Base-by-base conservation (phyloP, 768 basidiomycete species). In the Lentinula lateritia region DNA sequence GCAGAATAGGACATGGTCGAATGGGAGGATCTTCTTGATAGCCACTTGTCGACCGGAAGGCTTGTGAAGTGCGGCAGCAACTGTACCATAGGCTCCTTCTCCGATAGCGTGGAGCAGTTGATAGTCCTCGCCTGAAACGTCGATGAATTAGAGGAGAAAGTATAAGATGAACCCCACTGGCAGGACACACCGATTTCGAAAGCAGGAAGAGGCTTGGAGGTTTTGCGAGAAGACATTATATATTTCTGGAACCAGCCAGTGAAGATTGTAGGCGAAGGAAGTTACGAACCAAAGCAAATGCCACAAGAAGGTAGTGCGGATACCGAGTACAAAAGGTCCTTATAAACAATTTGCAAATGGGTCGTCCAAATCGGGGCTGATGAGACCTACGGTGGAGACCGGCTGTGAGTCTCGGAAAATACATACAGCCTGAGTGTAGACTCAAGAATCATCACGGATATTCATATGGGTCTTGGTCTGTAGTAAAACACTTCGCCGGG, bases 21-120 rank as follows among this genome's bases (percentile, higher is more conserved):
- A 96, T 5, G 94, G 95, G 45, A 91, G 85, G 68, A 97, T 89
- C 75, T 92, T 94, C 83, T 96, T 98, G 78, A 96, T 95, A 48
- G 95, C 95, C 15, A 98, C 93, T 71, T 92, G 85, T 62, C 86
- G 85, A 41, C 88, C 85, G 5, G 87, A 85, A 6, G 91, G 89
- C 66, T 85, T 84, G 75, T 97, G 93, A 42, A 90, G 76, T 36
- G 95, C 95, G 59, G 94, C 91, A 61, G 84, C 91, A 56, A 97
- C 94, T 20, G 90, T 92, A 34, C 94, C 95, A 70, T 95, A 94
- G 48, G 93, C 92, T 58, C 93, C 90, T 76, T 92, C 91, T 50
- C 90, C 91, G 62, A 93, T 86, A 60, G 83, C 78, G 69, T 89
- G 83, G 68, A 91, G 76, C 62, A 91, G 74, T 67, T 87, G 83